Evolutionary conservation across 2,329 filamentous ascomycete species (phyloP), one percentile per base, ranked within the genome.

Genomic region (Trichoderma sp.): DNA sequence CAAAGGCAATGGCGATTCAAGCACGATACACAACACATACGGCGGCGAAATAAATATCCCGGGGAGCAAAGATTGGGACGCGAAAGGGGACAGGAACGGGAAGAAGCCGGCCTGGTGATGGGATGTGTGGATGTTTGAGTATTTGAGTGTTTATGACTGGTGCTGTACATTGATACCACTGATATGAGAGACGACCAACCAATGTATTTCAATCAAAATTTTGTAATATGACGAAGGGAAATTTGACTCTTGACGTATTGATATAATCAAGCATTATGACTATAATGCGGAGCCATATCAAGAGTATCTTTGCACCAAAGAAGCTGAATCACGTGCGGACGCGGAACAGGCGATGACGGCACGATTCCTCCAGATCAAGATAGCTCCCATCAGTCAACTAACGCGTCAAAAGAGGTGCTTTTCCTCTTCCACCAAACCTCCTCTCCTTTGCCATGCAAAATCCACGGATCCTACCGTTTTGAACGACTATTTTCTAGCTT

Each of bases 101-200:
- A 80, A 80, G 72, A 76, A 76, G 69, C 69, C 77, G 15, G 71
- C 70, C 12, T 64, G 63, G 61, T 68, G 19, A 65, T 19, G 32
- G 56, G 34, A 42, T 8, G 27, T 19, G 25, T 4, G 8, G 29
- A 27, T 39, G 32, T 54, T 54, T 32, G 53, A 35, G 19, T 35
- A 5, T 5, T 15, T 50, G 12, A 25, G 12, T n/a, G 19, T 27
- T 27, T 39, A 60, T 56, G 25, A 54, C n/a, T 19, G 34, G 45
- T 27, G 19, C 32, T 29, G 45, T 39, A 50, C 29, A n/a, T 35
- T 52, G 52, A 48, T 65, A 65, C 52, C 52, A 65, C 27, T 13
- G 52, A 48, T 48, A 48, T 32, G 52, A 65, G 52, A 48, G 17
- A 65, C 35, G 63, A 42, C 63, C 32, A n/a, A 37, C n/a, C 6